Base-by-base conservation (phyloP, 768 basidiomycete species). In the Lyophyllum decastes region DNA sequence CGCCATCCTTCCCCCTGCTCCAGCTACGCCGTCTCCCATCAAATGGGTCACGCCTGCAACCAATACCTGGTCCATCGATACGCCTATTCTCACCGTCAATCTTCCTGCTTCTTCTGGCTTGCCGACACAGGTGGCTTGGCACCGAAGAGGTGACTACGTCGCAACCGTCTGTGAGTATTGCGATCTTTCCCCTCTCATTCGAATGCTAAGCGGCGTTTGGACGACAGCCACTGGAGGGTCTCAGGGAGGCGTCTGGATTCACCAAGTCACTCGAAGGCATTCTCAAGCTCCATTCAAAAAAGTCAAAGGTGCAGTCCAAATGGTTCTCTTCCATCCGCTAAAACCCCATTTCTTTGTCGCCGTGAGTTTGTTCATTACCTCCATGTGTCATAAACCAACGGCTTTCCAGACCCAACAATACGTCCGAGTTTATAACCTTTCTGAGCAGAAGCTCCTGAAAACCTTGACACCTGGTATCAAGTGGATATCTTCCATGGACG, bases 281-380 rank as follows among this genome's bases (percentile, higher is more conserved):
- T 98, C 96, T 4, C 97, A 99, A 74, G 93, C 95, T 4, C 97
- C 97, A 11, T 98, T 99, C 86, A 94, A 90, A 72, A 95, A 94
- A 72, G 85, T 96, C 62, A 92, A 92, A 73, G 97, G 97, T 30
- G 69, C 83, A 14, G 89, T 98, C 9, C 97, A 99, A 73, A 75
- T 88, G 47, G 95, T 97, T 21, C 80, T 90, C 41, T 99, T 99
- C 85, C 97, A 99, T 73, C 97, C 97, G 4, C 75, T 79, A 26
- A 94, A 94, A 72, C 94, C 97, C 5, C 87, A 95, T 73, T 97
- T 99, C 82, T 98, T 98, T 66, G 96, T 98, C 49, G 97, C 97
- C 43, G 94, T 95, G 72, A 73, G 92, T 78, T 59, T 61, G 27
- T 44, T 47, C 54, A 22, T 43, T 50, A 21, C 49, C 46, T 52